phyloP scores from a whole-genome alignment of 1,284 basidiomycete species.

The Ceratobasidium sp. region DNA sequence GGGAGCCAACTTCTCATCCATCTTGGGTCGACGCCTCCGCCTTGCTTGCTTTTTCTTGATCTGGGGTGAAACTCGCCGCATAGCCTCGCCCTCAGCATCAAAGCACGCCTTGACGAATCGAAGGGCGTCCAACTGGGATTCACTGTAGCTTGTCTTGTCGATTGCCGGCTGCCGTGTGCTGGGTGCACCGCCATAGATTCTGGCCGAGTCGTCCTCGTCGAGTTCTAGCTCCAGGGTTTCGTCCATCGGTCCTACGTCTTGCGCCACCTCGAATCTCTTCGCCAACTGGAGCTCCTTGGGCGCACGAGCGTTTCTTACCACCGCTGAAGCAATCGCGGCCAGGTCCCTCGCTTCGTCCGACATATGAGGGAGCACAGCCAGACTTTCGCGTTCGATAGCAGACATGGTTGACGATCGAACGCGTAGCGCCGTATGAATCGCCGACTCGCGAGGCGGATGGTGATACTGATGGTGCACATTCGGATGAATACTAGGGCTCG shows the following conservation, averaged over 20 bases:
- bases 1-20: slow-evolving; percentile 3
- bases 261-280: not conserved
- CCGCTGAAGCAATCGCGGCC: slow-evolving; percentile 72
- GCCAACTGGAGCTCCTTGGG: not conserved
- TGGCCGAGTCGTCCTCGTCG: not conserved
- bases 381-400: slow-evolving; percentile 68
- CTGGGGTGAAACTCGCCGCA: slow-evolving; percentile 57
- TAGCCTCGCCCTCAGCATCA: slow-evolving; percentile 73
- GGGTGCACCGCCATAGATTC: not conserved
- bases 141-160: not conserved
- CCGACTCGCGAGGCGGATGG: slow-evolving; percentile 45
- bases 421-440: slow-evolving; percentile 56
- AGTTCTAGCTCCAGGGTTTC: not conserved
- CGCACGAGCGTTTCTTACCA: slow-evolving; percentile 62
- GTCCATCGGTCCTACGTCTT: slow-evolving; percentile 12
- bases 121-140: not conserved
- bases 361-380: slow-evolving; percentile 70
- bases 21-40: slow-evolving; percentile 16
- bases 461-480: slow-evolving; percentile 44
- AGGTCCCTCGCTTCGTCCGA: slow-evolving; percentile 76
- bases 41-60: slow-evolving; percentile 14
- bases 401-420: slow-evolving; percentile 62
- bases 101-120: slow-evolving; percentile 66
- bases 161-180: not conserved
- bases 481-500: slow-evolving; percentile 45